These are phyloP conservation scores for Mycosphaerella sp. DNA, from an alignment of 2,329 filamentous ascomycete species.

Conservation along the genomic window DNA sequence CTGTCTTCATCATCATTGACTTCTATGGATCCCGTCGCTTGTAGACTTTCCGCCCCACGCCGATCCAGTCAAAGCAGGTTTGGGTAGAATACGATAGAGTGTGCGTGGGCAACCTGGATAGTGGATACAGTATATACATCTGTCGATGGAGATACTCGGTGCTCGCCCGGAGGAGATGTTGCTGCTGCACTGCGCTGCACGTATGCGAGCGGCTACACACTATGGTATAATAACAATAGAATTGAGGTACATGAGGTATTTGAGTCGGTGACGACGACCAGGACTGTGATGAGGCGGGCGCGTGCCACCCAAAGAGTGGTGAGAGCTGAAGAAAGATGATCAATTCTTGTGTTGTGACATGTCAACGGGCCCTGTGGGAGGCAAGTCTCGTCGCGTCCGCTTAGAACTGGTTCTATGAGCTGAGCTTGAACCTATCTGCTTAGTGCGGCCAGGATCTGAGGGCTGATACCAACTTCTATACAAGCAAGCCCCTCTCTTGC, in stretches of 20 bases:
- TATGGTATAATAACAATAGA: too few relatives aligned
- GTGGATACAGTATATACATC: too few relatives aligned
- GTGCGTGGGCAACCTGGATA: conserved; percentile 12
- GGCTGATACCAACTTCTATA: neutral
- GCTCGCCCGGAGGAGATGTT: neutral
- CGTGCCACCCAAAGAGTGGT: too few relatives aligned
- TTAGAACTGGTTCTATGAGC: too few relatives aligned
- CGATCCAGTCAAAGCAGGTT: conserved; percentile 17
- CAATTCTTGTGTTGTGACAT: too few relatives aligned
- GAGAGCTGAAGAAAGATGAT: too few relatives aligned
- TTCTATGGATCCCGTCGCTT: conserved; percentile 21
- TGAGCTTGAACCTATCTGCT: neutral
- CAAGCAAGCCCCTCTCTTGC: neutral
- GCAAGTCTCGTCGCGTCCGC: too few relatives aligned
- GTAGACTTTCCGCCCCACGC: conserved; percentile 19
- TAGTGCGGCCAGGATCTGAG: neutral
- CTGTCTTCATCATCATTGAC: conserved; percentile 5
- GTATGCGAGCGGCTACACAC: neutral
- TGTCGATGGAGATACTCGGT: neutral
- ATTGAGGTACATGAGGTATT: neutral
- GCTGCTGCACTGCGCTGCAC: neutral
- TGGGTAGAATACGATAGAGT: neutral
- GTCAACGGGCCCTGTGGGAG: too few relatives aligned
- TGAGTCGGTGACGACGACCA: neutral
- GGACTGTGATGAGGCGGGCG: neutral